Percentiles rank a stretch among this genome's conserved stretches.
These are phyloP conservation scores for Globisporangium canariense DNA, from an alignment of 352 stramenopile species.

Conservation along the genomic window DNA sequence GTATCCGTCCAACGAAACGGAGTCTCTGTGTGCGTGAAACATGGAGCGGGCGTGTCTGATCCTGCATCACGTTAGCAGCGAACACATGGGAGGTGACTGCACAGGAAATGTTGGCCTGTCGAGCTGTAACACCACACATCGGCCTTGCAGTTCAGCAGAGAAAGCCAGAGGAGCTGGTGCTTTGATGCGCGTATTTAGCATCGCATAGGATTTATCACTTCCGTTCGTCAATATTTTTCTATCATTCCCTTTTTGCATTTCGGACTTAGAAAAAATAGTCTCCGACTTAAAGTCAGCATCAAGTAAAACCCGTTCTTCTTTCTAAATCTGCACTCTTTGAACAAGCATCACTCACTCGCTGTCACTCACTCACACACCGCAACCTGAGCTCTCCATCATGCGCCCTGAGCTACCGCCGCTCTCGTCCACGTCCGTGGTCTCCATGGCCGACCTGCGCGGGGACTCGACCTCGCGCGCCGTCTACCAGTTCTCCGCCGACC, in stretches of 20 bases:
- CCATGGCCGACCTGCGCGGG: neutral
- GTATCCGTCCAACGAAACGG: too few species aligned
- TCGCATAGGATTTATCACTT: too few species aligned
- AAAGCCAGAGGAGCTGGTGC: neutral
- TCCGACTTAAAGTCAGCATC: too few species aligned
- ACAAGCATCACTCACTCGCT: too few species aligned
- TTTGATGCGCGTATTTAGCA: too few species aligned
- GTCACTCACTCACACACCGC: neutral
- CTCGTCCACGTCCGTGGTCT: neutral
- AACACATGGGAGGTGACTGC: neutral
- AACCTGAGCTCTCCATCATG: neutral
- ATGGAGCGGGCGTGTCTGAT: neutral
- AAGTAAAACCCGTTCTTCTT: too few species aligned
- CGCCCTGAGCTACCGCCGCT: slow-evolving; percentile 1
- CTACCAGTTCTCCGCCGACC: slow-evolving; percentile 1
- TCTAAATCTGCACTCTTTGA: too few species aligned
- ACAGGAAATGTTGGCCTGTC: too few species aligned
- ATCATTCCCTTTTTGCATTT: too few species aligned
- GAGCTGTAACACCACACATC: neutral
- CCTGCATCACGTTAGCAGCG: neutral
- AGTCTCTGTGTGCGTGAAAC: neutral
- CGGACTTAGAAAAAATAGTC: too few species aligned
- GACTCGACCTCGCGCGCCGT: slow-evolving; percentile 13
- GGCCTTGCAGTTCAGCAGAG: neutral
- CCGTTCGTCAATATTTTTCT: too few species aligned